Base-by-base conservation (phyloP, 495 filamentous ascomycete genomes). In the Neurospora tetraspora region DNA sequence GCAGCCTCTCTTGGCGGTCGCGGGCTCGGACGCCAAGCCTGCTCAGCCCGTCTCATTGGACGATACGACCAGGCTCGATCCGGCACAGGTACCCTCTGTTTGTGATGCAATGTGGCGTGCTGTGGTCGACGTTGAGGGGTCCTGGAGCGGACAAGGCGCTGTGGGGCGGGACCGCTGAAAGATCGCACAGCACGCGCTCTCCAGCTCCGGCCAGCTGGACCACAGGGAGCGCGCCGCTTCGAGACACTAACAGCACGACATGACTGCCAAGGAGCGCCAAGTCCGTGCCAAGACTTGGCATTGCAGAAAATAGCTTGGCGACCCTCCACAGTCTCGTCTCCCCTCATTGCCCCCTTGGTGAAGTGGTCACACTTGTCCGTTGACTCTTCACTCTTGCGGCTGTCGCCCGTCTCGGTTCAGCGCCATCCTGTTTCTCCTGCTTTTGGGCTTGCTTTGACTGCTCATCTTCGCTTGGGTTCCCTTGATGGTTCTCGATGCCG, bases 1-100 rank as follows among this genome's bases (percentile, higher is more conserved):
- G 82, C 82, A 78, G 73, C 76, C 74, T 74, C 36, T 59, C 81
- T 82, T 80, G 83, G 83, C 82, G 77, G 76, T 81, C 79, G 77
- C 71, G 78, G 78, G 73, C 74, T 77, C 74, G 74, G 76, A 70
- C 73, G 74, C 76, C 74, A 76, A 74, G 75, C 53, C 53, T 61
- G 53, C 53, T 61, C 53, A 61, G 53, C 38, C 12, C 34, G 36
- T 39, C 36, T 75, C 69, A 81, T 80, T 81, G 79, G 78, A 39
- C 65, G n/a, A 45, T 34, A 40, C 36, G 45, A 71, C 53, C 69
- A 68, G 31, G 71, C 45, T 38, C 75, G 70, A 73, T 71, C 77
- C 73, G 78, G 47, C 36, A n/a, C 9, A 34, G 5, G 78, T 81
- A 75, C 71, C 74, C 43, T 10, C 59, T 78, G 78, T 72, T 80